Evolutionary conservation across 2,329 filamentous ascomycete genomes (phyloP), one percentile per base, ranked within the genome.

Genomic region (Colletotrichum sp.): DNA sequence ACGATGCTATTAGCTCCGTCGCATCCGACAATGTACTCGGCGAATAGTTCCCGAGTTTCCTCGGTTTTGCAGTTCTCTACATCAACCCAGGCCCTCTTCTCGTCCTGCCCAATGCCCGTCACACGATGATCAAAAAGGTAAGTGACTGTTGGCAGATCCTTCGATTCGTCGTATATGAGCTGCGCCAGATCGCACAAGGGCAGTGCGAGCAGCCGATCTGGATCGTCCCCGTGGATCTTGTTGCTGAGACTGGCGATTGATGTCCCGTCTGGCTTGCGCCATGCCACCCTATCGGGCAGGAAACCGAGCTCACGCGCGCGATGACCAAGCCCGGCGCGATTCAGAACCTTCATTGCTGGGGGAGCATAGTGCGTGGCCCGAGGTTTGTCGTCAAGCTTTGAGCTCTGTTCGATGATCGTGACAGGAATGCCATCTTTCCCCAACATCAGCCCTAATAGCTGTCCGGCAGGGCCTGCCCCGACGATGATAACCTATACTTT

Each of bases 281-380:
- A 88, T 75, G 80, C 82, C 82, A 87, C 83, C 16, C 80, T 83
- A 67, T 82, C 83, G 39, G 86, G 80, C 32, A 82, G 82, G 78
- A 87, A 81, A 9, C 86, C 86, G 19, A 81, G 79, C 44, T 78
- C 77, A 3, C 83, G 84, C 44, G 87, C 81, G 78, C 83, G 78
- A 52, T 88, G 86, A 19, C 92, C 83, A 16, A 93, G 87, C 2
- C 91, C 91, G 2, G 92, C 91, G 25, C 90, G 87, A 49, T 85
- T 81, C 61, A 93, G 86, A 76, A 92, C 90, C 55, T 88, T 89
- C 62, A 90, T 88, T 1, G 90, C 91, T 1, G 90, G 87, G 1
- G 89, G 86, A 8, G 89, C 90, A 81, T 92, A 92, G 81, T 93
- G 90, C 6, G 91, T 90, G 19, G 91, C 92, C 30, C 92, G 90